phyloP scores from a whole-genome alignment of 768 basidiomycete species.

The Exidia glandulosa region DNA sequence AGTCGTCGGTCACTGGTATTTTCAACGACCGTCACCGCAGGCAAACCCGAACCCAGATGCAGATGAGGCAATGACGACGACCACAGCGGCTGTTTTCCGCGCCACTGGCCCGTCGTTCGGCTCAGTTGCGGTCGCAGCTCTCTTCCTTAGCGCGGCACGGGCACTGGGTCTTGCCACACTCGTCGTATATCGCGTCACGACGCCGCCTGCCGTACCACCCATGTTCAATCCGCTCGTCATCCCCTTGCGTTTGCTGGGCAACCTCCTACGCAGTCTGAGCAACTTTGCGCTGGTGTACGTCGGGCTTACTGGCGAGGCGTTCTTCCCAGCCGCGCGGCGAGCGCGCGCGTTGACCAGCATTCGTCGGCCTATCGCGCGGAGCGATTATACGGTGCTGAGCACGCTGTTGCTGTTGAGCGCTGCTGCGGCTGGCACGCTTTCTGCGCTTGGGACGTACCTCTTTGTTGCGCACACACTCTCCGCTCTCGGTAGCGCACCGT shows the following conservation, averaged over 20 bases:
- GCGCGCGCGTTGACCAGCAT: conserved; percentile 46
- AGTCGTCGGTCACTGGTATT: conserved; percentile 90
- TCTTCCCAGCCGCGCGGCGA: conserved; percentile 46
- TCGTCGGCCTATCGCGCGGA: conserved; percentile 22
- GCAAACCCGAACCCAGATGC: background rate
- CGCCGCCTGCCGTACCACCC: conserved; percentile 7
- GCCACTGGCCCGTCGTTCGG: conserved; percentile 77
- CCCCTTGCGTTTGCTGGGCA: conserved; percentile 23
- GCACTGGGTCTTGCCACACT: conserved; percentile 39
- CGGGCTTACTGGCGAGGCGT: conserved; percentile 65
- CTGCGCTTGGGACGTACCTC: conserved; percentile 72
- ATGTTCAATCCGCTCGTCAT: conserved; percentile 16
- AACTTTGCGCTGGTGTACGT: conserved; percentile 62
- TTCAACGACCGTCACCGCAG: too few species aligned
- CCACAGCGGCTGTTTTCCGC: conserved; percentile 67
- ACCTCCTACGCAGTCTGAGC: conserved; percentile 38
- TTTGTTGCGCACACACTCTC: conserved; percentile 75
- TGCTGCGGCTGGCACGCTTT: conserved; percentile 69
- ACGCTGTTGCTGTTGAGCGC: conserved; percentile 51
- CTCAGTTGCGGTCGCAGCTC: conserved; percentile 61
- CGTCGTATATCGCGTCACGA: conserved; percentile 36
- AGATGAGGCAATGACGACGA: conserved; percentile 33
- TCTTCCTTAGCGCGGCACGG: conserved; percentile 65
- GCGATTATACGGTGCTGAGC: conserved; percentile 43
- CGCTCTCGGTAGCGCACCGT: conserved; percentile 61